These are phyloP conservation scores for Golubevia pallescens DNA, from an alignment of 1,284 basidiomycete genomes.

Conservation along the genomic window DNA sequence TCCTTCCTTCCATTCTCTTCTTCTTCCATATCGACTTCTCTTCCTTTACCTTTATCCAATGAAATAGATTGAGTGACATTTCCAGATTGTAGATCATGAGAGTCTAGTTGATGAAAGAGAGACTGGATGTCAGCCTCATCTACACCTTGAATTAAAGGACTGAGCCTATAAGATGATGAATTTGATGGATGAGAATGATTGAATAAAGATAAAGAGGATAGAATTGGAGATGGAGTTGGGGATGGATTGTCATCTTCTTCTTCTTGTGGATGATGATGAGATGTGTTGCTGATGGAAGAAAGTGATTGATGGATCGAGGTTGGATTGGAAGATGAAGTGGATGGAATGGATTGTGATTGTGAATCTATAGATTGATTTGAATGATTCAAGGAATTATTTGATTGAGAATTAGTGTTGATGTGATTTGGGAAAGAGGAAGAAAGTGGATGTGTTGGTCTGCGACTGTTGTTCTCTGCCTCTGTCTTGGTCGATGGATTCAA, in stretches of 20 bases:
- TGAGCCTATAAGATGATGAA: not conserved
- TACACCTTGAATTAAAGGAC: not conserved
- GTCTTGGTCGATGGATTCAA: too few species aligned
- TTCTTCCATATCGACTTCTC: not conserved
- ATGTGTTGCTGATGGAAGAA: not conserved
- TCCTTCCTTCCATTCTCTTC: not conserved
- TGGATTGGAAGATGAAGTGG: not conserved
- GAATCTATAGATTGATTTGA: too few species aligned
- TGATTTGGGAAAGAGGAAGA: too few species aligned
- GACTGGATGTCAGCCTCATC: not conserved
- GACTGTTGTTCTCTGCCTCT: too few species aligned
- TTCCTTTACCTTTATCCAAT: not conserved
- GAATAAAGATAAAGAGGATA: not conserved
- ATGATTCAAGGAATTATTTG: too few species aligned
- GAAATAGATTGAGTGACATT: not conserved
- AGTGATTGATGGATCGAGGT: not conserved
- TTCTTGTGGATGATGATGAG: not conserved
- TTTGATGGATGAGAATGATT: not conserved
- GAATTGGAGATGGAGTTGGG: slow-evolving; percentile 5
- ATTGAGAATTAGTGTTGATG: too few species aligned
- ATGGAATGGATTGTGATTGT: too few species aligned
- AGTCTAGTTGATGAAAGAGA: not conserved
- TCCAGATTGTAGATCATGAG: not conserved
- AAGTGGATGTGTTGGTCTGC: too few species aligned
- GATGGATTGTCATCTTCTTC: not conserved